These are phyloP conservation scores for Prunus fruticosa DNA, from an alignment of 306 rosid species.

Conservation along the genomic window DNA sequence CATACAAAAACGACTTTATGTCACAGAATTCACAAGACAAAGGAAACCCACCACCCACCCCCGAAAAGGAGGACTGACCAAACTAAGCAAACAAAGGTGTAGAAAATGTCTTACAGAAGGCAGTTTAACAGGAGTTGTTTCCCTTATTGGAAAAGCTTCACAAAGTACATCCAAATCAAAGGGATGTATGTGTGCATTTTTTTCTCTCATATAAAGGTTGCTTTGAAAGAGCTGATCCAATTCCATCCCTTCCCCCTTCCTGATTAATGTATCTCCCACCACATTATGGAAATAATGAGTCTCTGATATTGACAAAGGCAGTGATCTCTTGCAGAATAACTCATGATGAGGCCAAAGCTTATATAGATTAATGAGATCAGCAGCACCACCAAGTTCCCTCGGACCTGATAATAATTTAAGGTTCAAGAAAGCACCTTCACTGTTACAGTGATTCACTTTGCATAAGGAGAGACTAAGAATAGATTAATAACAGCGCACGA, in stretches of 20 bases:
- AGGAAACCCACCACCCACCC: background rate
- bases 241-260: constrained; percentile 41
- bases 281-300: constrained; percentile 34
- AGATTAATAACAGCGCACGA: background rate
- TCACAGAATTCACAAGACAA: constrained; percentile 3
- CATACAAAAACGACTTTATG: background rate
- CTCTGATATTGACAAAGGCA: constrained; percentile 32
- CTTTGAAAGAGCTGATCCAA: constrained; percentile 29
- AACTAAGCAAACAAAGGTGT: background rate
- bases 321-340: constrained; percentile 29
- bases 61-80: background rate
- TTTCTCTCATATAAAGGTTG: constrained; percentile 9
- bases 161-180: constrained; percentile 22
- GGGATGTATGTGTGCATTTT: constrained; percentile 6
- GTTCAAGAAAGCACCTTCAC: background rate
- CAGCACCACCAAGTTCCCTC: constrained; percentile 34
- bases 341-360: constrained; percentile 32
- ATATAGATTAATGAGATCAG: constrained; percentile 28
- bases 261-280: constrained; percentile 36
- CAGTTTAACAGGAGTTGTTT: constrained; percentile 22
- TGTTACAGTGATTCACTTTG: background rate
- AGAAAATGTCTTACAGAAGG: constrained; percentile 27
- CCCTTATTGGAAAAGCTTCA: constrained; percentile 32
- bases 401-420: constrained; percentile 21
- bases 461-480: background rate